A percentile compares a stretch with the other conserved stretches of the same genome.
Evolutionary conservation across 805 yeast genomes (phyloP).

Genomic region (Candida stauntonica): DNA sequence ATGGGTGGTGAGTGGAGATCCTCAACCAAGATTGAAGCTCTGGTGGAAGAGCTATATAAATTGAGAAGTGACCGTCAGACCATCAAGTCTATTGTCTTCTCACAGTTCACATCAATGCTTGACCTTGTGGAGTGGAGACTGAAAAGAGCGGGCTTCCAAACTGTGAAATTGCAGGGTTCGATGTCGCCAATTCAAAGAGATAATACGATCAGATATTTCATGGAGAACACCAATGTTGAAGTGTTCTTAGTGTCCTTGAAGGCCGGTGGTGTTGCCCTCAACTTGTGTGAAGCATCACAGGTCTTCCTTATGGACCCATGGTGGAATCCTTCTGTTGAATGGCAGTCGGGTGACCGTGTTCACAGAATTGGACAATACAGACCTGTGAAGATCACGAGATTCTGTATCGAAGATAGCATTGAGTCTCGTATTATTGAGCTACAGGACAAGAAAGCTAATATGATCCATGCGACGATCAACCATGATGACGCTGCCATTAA

Average conservation of each 20-base stretch:
- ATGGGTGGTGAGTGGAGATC: constrained; percentile 89
- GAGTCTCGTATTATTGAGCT: constrained; percentile 93
- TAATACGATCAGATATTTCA: constrained; percentile 81
- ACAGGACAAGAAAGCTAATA: constrained; percentile 95
- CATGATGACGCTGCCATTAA: constrained; percentile 89
- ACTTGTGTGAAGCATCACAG: constrained; percentile 94
- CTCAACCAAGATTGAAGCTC: constrained; percentile 94
- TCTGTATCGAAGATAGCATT: constrained; percentile 94
- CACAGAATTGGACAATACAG: constrained; percentile 95
- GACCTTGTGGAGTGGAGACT: constrained; percentile 95
- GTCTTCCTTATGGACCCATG: constrained; percentile 96
- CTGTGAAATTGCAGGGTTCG: constrained; percentile 91
- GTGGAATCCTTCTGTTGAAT: constrained; percentile 99
- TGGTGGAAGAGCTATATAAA: constrained; percentile 87
- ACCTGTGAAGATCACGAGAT: constrained; percentile 88
- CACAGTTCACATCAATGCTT: constrained; percentile 95
- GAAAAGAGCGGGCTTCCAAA: constrained; percentile 89
- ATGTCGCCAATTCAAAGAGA: constrained; percentile 97
- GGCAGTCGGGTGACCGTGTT: constrained; percentile 98
- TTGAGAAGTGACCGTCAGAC: constrained; percentile 83
- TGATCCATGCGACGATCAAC: constrained; percentile 96
- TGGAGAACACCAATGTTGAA: constrained; percentile 90
- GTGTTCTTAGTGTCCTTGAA: constrained; percentile 91
- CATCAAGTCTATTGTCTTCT: constrained; percentile 91
- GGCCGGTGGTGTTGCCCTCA: constrained; percentile 98